A percentile compares a stretch with the other conserved stretches of the same genome.
These are phyloP conservation scores for Corallochytrium limacisporum DNA, from an alignment of 78 protist species.

Conservation along the genomic window DNA sequence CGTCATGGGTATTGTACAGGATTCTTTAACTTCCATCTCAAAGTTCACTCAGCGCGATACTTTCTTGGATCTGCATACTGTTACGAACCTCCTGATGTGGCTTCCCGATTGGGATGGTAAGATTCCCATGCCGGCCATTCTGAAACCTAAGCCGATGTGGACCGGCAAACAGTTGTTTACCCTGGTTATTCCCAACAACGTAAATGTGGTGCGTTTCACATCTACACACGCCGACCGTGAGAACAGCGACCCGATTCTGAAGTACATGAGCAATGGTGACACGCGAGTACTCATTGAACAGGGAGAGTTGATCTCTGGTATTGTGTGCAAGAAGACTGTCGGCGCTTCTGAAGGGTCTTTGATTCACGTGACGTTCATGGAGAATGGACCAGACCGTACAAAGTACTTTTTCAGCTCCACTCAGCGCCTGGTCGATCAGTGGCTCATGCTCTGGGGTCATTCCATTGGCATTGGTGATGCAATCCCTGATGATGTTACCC, in stretches of 20 bases:
- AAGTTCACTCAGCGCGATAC: slow-evolving; percentile 76
- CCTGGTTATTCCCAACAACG: slow-evolving; percentile 52
- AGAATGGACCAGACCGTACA: slow-evolving; percentile 76
- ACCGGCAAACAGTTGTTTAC: slow-evolving; percentile 96
- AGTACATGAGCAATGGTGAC: slow-evolving; percentile 53
- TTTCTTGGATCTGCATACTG: slow-evolving; percentile 67
- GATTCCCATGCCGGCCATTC: slow-evolving; percentile 94
- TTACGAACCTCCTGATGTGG: slow-evolving; percentile 88
- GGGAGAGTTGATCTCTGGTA: slow-evolving; percentile 81
- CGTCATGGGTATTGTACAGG: slow-evolving; percentile 99
- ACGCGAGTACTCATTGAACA: slow-evolving; percentile 67
- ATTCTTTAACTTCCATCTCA: slow-evolving; percentile 77
- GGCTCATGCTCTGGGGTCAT: slow-evolving; percentile 82
- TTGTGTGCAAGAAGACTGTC: slow-evolving; percentile 56
- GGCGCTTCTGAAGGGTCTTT: slow-evolving; percentile 55
- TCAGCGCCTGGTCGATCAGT: slow-evolving; percentile 75
- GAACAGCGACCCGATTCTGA: slow-evolving; percentile 11
- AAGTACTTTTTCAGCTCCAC: slow-evolving; percentile 52
- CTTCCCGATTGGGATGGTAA: slow-evolving; percentile 78
- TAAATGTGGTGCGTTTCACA: slow-evolving; percentile 28
- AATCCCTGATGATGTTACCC: slow-evolving; percentile 76
- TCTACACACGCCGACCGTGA: slow-evolving; percentile 28
- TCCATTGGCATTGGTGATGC: slow-evolving; percentile 91
- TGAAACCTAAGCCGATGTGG: slow-evolving; percentile 94
- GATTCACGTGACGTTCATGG: slow-evolving; percentile 79